A percentile compares a stretch with the other conserved stretches of the same genome.
Evolutionary conservation across 495 filamentous ascomycete genomes (phyloP).

Genomic region (Daldinia caldariorum): DNA sequence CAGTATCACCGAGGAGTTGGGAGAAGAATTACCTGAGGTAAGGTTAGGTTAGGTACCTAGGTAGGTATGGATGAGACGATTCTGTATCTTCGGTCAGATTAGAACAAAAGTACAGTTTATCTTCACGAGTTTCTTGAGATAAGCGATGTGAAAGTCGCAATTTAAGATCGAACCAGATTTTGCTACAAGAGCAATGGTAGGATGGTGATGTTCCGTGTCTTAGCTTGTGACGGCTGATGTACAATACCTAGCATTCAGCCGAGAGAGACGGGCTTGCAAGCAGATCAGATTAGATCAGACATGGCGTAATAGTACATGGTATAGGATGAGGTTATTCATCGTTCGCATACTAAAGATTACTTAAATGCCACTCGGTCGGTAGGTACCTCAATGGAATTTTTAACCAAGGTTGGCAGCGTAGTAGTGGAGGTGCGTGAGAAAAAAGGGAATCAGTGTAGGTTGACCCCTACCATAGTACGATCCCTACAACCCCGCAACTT

Average conservation of each 20-base stretch:
- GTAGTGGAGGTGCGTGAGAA: conserved; percentile 5
- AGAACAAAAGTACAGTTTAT: neutral
- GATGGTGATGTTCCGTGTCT: neutral
- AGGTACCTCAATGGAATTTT: too few relatives aligned
- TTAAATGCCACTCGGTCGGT: neutral
- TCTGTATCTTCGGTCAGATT: neutral
- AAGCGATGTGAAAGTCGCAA: neutral
- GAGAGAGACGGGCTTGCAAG: neutral
- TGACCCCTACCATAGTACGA: conserved; percentile 23
- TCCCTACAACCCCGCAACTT: conserved; percentile 26
- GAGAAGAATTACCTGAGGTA: too few relatives aligned
- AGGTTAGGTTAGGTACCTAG: too few relatives aligned
- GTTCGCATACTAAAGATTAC: conserved; percentile 1
- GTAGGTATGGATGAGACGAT: conserved; percentile 2
- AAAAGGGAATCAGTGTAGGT: neutral
- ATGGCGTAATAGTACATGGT: neutral
- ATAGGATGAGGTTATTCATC: neutral
- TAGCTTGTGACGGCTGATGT: neutral
- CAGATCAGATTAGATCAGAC: neutral
- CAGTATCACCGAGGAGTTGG: conserved; percentile 9
- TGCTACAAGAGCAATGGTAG: neutral
- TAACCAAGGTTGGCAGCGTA: conserved; percentile 9
- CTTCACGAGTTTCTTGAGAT: neutral
- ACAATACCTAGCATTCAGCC: neutral
- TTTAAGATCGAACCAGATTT: neutral